These are phyloP conservation scores for Solanum bukasovii DNA, from an alignment of 257 asterid species.

Conservation along the genomic window DNA sequence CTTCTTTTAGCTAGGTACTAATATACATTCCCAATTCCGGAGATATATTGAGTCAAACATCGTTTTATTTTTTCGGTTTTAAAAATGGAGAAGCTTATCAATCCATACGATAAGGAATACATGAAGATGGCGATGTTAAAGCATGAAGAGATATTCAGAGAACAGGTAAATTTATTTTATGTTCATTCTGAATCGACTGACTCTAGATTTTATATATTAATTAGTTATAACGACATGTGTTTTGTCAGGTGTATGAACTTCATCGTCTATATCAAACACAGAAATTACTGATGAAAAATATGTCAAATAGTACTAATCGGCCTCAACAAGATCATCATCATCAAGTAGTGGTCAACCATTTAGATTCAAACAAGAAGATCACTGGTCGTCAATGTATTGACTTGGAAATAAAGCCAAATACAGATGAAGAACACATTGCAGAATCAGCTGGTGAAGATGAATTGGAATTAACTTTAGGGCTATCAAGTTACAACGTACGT, in stretches of 20 bases:
- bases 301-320: constrained; percentile 3
- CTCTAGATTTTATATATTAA: not conserved
- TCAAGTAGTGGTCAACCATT: not conserved
- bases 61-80: not conserved
- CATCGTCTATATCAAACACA: constrained; percentile 79
- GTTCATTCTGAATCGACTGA: not conserved
- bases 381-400: not conserved
- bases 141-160: constrained; percentile 87
- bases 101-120: constrained; percentile 57
- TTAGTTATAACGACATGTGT: too few relatives aligned
- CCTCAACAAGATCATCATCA: constrained; percentile 4
- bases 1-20: not conserved
- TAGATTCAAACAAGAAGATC: not conserved
- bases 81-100: constrained; percentile 60
- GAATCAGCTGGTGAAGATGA: constrained; percentile 24
- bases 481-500: constrained; percentile 21
- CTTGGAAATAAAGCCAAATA: constrained; percentile 17
- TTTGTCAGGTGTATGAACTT: constrained; percentile 63
- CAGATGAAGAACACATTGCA: constrained; percentile 1
- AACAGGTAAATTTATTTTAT: constrained; percentile 48
- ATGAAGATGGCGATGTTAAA: constrained; percentile 89
- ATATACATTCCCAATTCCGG: not conserved
- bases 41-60: not conserved
- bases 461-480: constrained; percentile 82
- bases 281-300: constrained; percentile 62